A percentile compares a stretch with the other conserved stretches of the same genome.
These are phyloP conservation scores for Diplosphaera chodatii DNA, from an alignment of 139 green algal genomes.

Conservation along the genomic window DNA sequence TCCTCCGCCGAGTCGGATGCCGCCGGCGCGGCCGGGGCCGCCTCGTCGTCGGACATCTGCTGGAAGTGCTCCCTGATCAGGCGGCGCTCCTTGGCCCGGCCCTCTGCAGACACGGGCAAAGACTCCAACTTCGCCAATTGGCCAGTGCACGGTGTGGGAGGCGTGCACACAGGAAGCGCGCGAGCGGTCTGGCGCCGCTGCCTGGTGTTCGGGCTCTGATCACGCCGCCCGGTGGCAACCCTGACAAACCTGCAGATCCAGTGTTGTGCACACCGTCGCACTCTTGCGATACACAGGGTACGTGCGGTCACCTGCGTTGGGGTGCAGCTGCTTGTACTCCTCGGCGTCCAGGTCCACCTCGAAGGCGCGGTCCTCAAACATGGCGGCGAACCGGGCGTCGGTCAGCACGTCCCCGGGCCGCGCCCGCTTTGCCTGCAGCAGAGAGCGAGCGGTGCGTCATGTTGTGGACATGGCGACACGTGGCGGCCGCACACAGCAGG, in stretches of 20 bases:
- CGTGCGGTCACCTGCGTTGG: constrained; percentile 79
- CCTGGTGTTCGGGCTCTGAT: too few relatives aligned
- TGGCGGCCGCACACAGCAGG: too few relatives aligned
- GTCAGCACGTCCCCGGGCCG: constrained; percentile 35
- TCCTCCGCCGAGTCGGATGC: not conserved
- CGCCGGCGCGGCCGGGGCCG: constrained; percentile 2
- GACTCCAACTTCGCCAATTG: too few relatives aligned
- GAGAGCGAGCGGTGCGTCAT: too few relatives aligned
- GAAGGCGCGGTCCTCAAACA: constrained; percentile 85
- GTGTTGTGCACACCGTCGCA: too few relatives aligned
- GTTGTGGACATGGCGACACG: too few relatives aligned
- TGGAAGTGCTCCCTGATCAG: constrained; percentile 66
- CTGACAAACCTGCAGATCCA: too few relatives aligned
- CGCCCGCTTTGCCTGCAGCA: not conserved
- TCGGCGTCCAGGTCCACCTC: constrained; percentile 69
- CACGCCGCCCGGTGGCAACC: too few relatives aligned
- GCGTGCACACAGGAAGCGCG: too few relatives aligned
- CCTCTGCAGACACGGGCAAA: constrained; percentile 4
- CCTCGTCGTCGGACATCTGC: constrained; percentile 14
- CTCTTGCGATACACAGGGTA: too few relatives aligned
- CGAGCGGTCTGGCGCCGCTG: too few relatives aligned
- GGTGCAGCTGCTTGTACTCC: constrained; percentile 81
- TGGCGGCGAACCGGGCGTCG: constrained; percentile 58
- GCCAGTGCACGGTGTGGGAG: too few relatives aligned
- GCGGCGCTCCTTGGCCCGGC: constrained; percentile 22